Evolutionary conservation across 805 yeast genomes (phyloP).

Genomic region (Sugiyamaella smithiae): DNA sequence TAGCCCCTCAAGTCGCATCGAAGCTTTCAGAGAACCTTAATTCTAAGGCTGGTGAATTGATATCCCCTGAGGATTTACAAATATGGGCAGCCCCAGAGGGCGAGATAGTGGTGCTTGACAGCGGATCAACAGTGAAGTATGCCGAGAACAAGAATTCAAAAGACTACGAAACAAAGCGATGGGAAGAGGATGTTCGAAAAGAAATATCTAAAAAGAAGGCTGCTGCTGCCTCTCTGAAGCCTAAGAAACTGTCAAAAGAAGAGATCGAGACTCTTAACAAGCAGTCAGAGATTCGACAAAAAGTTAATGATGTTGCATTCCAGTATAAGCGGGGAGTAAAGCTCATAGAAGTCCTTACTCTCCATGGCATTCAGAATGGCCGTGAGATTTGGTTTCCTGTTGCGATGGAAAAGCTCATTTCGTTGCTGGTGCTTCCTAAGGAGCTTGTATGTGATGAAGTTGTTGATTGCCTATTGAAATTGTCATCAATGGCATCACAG

Average conservation of each 20-base stretch:
- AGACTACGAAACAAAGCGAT: conserved; percentile 79
- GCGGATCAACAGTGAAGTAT: conserved; percentile 34
- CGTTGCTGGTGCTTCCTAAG: conserved; percentile 39
- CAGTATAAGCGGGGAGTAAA: conserved; percentile 49
- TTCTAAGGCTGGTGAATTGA: conserved; percentile 1
- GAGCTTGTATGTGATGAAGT: conserved; percentile 35
- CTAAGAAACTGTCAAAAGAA: conserved; percentile 68
- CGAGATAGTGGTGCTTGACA: conserved; percentile 48
- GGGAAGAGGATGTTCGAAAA: conserved; percentile 84
- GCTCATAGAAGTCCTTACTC: conserved; percentile 53
- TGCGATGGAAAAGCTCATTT: conserved; percentile 52
- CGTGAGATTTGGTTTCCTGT: conserved; percentile 66
- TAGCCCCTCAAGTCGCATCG: conserved; percentile 50
- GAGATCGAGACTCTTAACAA: conserved; percentile 67
- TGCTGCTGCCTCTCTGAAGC: conserved; percentile 17
- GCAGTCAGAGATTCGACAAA: conserved; percentile 56
- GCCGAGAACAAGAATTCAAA: conserved; percentile 68
- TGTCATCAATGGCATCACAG: conserved; percentile 47
- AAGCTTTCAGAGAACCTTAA: neutral
- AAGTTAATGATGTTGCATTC: conserved; percentile 40
- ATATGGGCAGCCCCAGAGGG: conserved; percentile 75
- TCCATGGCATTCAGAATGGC: conserved; percentile 60
- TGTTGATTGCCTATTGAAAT: conserved; percentile 48
- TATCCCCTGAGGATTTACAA: conserved; percentile 50
- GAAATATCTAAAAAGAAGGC: conserved; percentile 61